Base-by-base conservation (phyloP, 345 rosid genomes). In the Corchorus olitorius region DNA sequence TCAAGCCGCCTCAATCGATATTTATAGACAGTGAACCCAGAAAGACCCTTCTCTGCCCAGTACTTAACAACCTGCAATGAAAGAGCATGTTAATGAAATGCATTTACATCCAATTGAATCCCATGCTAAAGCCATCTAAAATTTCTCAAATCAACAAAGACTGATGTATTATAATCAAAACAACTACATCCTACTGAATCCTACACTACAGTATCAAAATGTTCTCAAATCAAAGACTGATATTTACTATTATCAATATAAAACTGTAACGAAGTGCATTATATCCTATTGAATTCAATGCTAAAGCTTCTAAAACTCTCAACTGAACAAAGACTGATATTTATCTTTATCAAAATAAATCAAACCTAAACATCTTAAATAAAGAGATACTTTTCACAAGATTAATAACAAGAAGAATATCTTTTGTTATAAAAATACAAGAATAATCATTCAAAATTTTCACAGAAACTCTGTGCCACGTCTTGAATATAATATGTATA, bases 31-130 rank as follows among this genome's bases (percentile, higher is more conserved):
- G 94, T 93, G 72, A 81, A 96, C 74, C 99, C 99, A 76, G 98
- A 96, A 75, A 92, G 75, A 7, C 98, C 98, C 75, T 93, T 90
- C 63, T 93, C 94, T 0, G 95, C 95, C 97, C 98, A 93, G 81
- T 82, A 92, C 65, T 89, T 73, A 72, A 79, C 85, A 82, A 93
- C 99, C 98, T 94, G 77, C 74, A 79, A 35, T n/a, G 66, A 45
- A 74, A 59, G 48, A 27, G 59, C 33, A 17, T 27, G 15, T 27
- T 16, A 27, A 60, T n/a, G 70, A 45, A 79, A 53, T 70, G 62
- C 62, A 53, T 16, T 27, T 34, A 13, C 8, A 2, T 35, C 34
- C 62, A 53, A 70, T 11, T 70, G 34, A 70, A 70, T 19, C 22
- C 11, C 49, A 68, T 1, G 20, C 37, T 48, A 1, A 68, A 49